Base-by-base conservation (phyloP, 805 yeast species). In the Clavispora phyllophila region DNA sequence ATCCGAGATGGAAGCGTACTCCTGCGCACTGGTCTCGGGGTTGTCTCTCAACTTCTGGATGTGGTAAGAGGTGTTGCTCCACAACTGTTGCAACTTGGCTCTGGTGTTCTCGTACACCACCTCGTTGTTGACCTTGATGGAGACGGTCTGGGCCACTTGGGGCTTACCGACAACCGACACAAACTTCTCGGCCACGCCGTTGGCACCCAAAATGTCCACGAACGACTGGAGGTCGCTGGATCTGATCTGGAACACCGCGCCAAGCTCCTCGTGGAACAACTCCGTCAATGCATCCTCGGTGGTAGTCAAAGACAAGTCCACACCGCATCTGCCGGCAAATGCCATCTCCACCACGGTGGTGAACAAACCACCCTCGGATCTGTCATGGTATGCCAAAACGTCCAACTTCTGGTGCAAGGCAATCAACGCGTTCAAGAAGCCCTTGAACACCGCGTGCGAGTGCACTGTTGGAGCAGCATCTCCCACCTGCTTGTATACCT, bases 291-390 rank as follows among this genome's bases (percentile, higher is more conserved):
- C 65, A 46, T 73, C 76, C 20, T 69, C 71, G 22, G 56, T 57
- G 9, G 68, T 61, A 15, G 59, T 55, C 29, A 83, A 46, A 28
- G 66, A 61, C 42, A 90, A 67, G 40, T 81, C 75, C 44, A 90
- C 61, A 50, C 99, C 99, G 41, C 81, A 78, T 70, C 97, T 82
- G 25, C 91, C 90, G 36, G 98, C 96, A 68, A 93, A 93, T 0
- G 96, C 96, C 98, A 93, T 93, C 70, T 93, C 99, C 35, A 84
- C 68, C 36, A 87, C 70, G 9, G 98, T 82, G 35, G 85, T 82
- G 45, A 90, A 69, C 58, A 91, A 72, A 60, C 99, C 99, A 76
- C 99, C 99, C 64, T 93, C 99, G 18, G 96, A 87, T 57, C 91
- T 76, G 65, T 93, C 99, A 61, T 93, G 99, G 69, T 93, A 93